Evolutionary conservation across 176 grass and related monocot species (phyloP).

Genomic region (Poa pratensis): DNA sequence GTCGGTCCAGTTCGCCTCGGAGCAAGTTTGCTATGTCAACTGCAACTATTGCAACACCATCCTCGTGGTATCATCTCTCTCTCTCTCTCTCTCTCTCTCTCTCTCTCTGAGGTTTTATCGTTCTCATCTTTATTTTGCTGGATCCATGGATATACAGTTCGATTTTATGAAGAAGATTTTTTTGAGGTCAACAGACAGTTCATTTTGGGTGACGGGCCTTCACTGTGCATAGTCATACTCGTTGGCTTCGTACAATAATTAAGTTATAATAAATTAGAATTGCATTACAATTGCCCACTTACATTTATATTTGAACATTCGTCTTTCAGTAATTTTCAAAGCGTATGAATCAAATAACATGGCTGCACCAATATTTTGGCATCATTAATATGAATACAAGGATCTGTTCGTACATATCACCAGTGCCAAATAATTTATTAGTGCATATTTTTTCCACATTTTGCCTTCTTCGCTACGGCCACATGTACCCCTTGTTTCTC

Average conservation of each 20-base stretch:
- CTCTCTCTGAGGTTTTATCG: not conserved
- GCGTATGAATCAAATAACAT: not conserved
- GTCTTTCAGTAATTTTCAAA: slow-evolving; percentile 11
- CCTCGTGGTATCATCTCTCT: slow-evolving; percentile 68
- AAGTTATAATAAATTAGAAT: not conserved
- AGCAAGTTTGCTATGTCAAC: slow-evolving; percentile 90
- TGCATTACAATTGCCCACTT: not conserved
- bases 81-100: not conserved
- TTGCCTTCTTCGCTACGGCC: not conserved
- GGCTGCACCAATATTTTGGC: not conserved
- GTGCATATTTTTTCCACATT: not conserved
- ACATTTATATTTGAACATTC: not conserved
- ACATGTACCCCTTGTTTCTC: not conserved
- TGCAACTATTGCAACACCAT: slow-evolving; percentile 96
- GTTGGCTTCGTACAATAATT: not conserved
- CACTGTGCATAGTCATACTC: not conserved
- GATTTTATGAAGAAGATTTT: not conserved
- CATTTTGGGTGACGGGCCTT: not conserved
- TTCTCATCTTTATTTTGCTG: not conserved
- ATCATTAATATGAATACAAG: slow-evolving; percentile 38
- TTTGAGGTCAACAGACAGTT: not conserved
- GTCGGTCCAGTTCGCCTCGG: slow-evolving; percentile 62
- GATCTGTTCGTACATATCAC: not conserved
- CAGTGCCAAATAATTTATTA: not conserved
- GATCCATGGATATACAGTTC: slow-evolving; percentile 3